Percentiles rank a stretch among this genome's conserved stretches.
phyloP scores from a whole-genome alignment of 1,284 basidiomycete genomes.

The Malassezia sympodialis region DNA sequence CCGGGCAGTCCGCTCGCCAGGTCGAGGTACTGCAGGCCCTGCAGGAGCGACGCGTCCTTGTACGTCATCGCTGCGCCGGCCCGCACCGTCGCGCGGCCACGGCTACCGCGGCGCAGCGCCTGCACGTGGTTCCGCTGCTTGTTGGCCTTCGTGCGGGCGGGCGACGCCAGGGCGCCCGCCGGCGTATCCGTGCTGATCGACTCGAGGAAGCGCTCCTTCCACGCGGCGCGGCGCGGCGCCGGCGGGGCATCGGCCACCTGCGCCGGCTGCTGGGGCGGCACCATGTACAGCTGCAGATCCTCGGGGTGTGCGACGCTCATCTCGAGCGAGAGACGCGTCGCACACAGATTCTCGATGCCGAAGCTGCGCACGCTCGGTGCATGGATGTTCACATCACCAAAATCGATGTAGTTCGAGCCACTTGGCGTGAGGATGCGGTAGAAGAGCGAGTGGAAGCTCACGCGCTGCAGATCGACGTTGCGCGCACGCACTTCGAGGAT shows the following conservation, averaged over 20 bases:
- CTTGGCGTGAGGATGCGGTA: slow-evolving; percentile 53
- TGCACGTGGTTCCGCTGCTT: slow-evolving; percentile 38
- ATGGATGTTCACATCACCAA: slow-evolving; percentile 53
- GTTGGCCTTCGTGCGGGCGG: not conserved
- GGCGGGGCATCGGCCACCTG: slow-evolving; percentile 19
- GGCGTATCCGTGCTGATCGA: slow-evolving; percentile 49
- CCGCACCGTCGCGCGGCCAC: slow-evolving; percentile 50
- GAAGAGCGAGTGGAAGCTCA: slow-evolving; percentile 53
- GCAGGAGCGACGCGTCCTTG: slow-evolving; percentile 51
- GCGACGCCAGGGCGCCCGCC: slow-evolving; percentile 7
- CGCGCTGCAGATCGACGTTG: slow-evolving; percentile 53
- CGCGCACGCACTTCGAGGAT: slow-evolving; percentile 51
- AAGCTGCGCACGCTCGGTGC: slow-evolving; percentile 51
- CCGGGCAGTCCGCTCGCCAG: slow-evolving; percentile 51
- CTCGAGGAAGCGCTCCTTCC: slow-evolving; percentile 53
- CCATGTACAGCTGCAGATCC: slow-evolving; percentile 52
- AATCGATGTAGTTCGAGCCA: slow-evolving; percentile 53
- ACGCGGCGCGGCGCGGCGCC: slow-evolving; percentile 27
- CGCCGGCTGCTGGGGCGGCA: slow-evolving; percentile 17
- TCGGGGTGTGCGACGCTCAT: slow-evolving; percentile 52
- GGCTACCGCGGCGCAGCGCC: slow-evolving; percentile 51
- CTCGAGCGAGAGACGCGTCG: slow-evolving; percentile 49
- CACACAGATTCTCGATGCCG: slow-evolving; percentile 51
- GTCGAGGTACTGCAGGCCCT: slow-evolving; percentile 51
- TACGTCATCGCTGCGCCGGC: slow-evolving; percentile 51